A percentile compares a stretch with the other conserved stretches of the same genome.
These are phyloP conservation scores for Lycium barbarum DNA, from an alignment of 257 asterid species.

Conservation along the genomic window DNA sequence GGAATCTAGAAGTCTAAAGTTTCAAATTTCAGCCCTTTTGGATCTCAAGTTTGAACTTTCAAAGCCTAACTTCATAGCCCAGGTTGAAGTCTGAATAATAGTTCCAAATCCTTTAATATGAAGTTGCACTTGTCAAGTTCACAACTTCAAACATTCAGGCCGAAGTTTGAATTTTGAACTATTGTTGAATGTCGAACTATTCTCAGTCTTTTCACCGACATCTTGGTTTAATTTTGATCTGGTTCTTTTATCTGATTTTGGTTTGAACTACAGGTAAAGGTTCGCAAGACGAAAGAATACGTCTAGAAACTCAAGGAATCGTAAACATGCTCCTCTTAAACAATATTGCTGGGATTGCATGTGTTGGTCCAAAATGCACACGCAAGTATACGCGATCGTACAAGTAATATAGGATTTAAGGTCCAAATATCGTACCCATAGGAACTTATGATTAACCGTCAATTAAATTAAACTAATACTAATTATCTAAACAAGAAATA, in stretches of 20 bases:
- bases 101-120: neutral
- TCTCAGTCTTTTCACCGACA: neutral
- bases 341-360: neutral
- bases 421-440: no score
- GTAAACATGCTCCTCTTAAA: neutral
- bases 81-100: neutral
- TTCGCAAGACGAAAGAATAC: no score
- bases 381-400: no score
- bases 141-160: neutral
- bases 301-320: neutral
- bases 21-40: neutral
- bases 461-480: no score
- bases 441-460: no score
- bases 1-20: neutral
- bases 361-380: no score
- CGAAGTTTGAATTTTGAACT: neutral
- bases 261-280: neutral
- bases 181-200: neutral
- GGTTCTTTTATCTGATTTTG: neutral
- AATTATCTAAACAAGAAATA: no score
- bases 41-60: neutral
- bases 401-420: no score
- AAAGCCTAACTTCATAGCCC: neutral
- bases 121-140: neutral
- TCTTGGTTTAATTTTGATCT: neutral